phyloP scores from a whole-genome alignment of 345 rosid species.

The Chamaenerion angustifolium region DNA sequence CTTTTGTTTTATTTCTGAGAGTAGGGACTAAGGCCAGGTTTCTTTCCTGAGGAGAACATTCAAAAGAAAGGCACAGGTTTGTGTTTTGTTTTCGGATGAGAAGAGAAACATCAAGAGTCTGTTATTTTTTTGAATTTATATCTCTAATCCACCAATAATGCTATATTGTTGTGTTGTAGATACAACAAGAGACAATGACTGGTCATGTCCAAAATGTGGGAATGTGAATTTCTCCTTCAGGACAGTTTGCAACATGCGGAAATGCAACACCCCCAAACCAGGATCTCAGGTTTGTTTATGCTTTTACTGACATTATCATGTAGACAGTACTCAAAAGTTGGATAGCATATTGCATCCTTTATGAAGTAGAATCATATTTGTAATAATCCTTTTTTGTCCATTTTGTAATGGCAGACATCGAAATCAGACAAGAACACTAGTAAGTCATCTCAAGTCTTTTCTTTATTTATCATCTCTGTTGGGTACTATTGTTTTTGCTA shows the following conservation, averaged over 20 bases:
- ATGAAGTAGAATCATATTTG: too few species aligned
- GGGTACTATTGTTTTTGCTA: constrained; percentile 2
- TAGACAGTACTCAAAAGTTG: too few species aligned
- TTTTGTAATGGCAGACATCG: constrained; percentile 39
- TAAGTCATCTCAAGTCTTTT: constrained; percentile 25
- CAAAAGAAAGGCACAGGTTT: constrained; percentile 49
- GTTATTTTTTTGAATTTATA: too few species aligned
- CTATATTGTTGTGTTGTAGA: constrained; percentile 31
- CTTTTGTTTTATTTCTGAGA: neutral
- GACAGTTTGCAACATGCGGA: constrained; percentile 95
- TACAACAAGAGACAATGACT: constrained; percentile 78
- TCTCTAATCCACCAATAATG: too few species aligned
- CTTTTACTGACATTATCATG: neutral
- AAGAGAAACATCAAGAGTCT: too few species aligned
- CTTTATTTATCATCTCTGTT: constrained; percentile 4
- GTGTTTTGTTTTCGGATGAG: neutral
- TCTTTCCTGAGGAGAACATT: constrained; percentile 62
- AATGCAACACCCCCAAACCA: constrained; percentile 96
- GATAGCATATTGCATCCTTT: too few species aligned
- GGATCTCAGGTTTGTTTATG: constrained; percentile 74
- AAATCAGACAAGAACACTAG: constrained; percentile 70
- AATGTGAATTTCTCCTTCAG: constrained; percentile 92
- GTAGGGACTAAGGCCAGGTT: constrained; percentile 84
- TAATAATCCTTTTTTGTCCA: constrained; percentile 5
- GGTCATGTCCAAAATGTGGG: constrained; percentile 98